phyloP scores from a whole-genome alignment of 805 yeast genomes.

The Wickerhamiella brachini region DNA sequence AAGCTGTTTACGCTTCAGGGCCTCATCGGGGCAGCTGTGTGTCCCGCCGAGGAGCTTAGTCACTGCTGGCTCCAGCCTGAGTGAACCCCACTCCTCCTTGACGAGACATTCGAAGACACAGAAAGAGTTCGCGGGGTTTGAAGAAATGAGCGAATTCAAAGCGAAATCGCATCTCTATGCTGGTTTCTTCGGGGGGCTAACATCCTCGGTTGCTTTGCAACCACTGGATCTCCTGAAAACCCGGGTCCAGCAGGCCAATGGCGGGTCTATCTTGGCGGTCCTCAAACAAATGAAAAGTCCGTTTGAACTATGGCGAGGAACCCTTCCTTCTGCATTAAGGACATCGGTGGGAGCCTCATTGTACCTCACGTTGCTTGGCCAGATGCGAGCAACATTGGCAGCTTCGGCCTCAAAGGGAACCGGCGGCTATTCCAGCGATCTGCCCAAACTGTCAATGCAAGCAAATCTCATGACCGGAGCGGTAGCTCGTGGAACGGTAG shows the following conservation, averaged over 20 bases:
- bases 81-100: background rate
- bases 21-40: background rate
- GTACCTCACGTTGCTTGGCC: slow-evolving; percentile 60
- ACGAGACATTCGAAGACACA: too few relatives aligned
- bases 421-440: slow-evolving; percentile 9
- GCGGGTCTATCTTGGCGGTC: slow-evolving; percentile 14
- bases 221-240: slow-evolving; percentile 87
- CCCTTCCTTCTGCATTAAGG: slow-evolving; percentile 76
- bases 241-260: slow-evolving; percentile 52
- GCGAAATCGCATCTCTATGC: slow-evolving; percentile 43
- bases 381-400: slow-evolving; percentile 41
- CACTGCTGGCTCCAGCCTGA: background rate
- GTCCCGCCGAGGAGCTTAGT: background rate
- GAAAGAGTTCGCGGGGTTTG: too few relatives aligned
- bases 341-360: slow-evolving; percentile 86
- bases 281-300: slow-evolving; percentile 15
- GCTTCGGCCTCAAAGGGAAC: slow-evolving; percentile 6
- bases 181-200: slow-evolving; percentile 75
- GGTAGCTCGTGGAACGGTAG: slow-evolving; percentile 64
- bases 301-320: slow-evolving; percentile 77
- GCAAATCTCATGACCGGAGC: slow-evolving; percentile 72
- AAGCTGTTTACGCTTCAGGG: background rate
- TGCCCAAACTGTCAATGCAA: slow-evolving; percentile 58
- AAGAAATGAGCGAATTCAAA: slow-evolving; percentile 7
- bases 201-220: slow-evolving; percentile 68